Evolutionary conservation across 176 grass and related monocot species (phyloP).

Genomic region (Cenchrus americanus): DNA sequence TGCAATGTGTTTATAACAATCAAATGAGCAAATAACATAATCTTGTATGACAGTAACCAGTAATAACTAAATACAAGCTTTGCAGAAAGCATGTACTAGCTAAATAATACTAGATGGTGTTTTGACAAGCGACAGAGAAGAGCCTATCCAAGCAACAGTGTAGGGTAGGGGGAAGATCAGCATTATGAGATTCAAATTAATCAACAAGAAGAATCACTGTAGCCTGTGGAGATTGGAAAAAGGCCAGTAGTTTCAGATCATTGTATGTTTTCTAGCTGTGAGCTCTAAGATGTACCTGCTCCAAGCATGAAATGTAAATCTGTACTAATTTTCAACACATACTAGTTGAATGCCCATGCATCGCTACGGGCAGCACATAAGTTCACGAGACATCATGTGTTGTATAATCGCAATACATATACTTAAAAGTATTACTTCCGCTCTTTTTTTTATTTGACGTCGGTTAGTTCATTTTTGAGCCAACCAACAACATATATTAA

Average conservation of each 20-base stretch:
- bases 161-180: background rate
- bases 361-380: too few relatives aligned
- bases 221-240: background rate
- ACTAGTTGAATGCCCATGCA: background rate
- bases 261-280: background rate
- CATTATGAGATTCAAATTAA: background rate
- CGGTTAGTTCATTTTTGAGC: too few relatives aligned
- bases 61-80: background rate
- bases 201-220: background rate
- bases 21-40: background rate
- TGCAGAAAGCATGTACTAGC: background rate
- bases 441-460: too few relatives aligned
- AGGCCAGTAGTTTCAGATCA: background rate
- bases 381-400: too few relatives aligned
- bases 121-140: conserved; percentile 6
- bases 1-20: background rate
- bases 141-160: conserved; percentile 6
- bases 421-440: background rate
- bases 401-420: background rate
- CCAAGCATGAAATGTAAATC: background rate
- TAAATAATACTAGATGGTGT: background rate
- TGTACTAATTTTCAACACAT: background rate
- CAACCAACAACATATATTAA: too few relatives aligned
- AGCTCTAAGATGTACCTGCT: background rate
- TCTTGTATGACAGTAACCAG: conserved; percentile 6